Percentiles rank a stretch among this genome's conserved stretches.
Evolutionary conservation across 2,329 filamentous ascomycete genomes (phyloP).

Genomic region (Tricladium varicosporioides): DNA sequence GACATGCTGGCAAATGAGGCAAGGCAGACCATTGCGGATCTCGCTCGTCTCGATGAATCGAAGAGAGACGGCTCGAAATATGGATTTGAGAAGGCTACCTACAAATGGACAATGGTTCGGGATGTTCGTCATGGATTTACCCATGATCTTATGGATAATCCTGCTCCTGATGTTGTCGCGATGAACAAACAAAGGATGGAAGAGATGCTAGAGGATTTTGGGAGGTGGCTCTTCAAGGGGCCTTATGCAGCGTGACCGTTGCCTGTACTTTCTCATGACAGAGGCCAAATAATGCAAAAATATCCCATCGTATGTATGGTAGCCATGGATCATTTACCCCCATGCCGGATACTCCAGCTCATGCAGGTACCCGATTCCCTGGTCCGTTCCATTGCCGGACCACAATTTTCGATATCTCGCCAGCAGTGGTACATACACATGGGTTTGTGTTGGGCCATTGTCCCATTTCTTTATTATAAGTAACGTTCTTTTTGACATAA

Average conservation of each 20-base stretch:
- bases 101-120: conserved; percentile 19
- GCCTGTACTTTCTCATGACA: too few relatives aligned
- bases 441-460: not conserved
- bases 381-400: not conserved
- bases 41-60: conserved; percentile 13
- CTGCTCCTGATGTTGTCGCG: conserved; percentile 11
- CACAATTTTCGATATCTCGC: not conserved
- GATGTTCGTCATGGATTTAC: conserved; percentile 23
- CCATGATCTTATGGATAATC: conserved; percentile 17
- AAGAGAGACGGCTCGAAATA: conserved; percentile 8
- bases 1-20: conserved; percentile 23
- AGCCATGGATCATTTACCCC: too few relatives aligned
- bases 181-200: conserved; percentile 10
- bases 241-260: conserved; percentile 8
- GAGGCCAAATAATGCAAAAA: too few relatives aligned
- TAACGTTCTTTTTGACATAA: not conserved
- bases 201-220: conserved; percentile 17
- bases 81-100: conserved; percentile 20
- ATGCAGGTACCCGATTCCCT: not conserved
- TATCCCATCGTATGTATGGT: too few relatives aligned
- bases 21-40: conserved; percentile 14
- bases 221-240: conserved; percentile 20
- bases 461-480: not conserved
- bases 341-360: too few relatives aligned
- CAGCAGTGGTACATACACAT: not conserved